Conservation (phyloP, 306 rosid species). For the Ziziphus jujuba region DNA sequence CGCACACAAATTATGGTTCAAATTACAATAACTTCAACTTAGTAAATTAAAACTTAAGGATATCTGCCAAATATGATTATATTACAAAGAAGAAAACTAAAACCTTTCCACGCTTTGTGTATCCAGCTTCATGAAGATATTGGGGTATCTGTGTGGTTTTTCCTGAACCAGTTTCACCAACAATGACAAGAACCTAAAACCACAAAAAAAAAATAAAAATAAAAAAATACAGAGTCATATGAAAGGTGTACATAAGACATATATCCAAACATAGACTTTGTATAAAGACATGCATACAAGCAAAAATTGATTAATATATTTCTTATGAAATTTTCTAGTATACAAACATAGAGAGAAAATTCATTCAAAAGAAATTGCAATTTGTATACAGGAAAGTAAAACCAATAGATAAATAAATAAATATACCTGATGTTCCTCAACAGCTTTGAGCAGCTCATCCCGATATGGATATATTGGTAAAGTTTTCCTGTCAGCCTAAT, state of each 20-base stretch:
- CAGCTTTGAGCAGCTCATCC: constrained; percentile 76
- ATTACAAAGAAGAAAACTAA: constrained; percentile 20
- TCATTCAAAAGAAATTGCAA: background rate
- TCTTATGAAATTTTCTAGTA: background rate
- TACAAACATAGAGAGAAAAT: background rate
- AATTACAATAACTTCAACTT: background rate
- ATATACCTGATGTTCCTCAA: constrained; percentile 74
- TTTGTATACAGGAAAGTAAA: background rate
- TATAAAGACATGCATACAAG: background rate
- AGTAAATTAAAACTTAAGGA: constrained; percentile 1
- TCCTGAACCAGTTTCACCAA: constrained; percentile 99
- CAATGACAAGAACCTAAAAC: constrained; percentile 92
- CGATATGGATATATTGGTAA: constrained; percentile 78
- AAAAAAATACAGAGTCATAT: constrained; percentile 19
- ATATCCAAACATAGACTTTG: background rate
- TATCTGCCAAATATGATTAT: constrained; percentile 15
- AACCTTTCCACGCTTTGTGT: constrained; percentile 90
- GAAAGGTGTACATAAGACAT: constrained; percentile 8
- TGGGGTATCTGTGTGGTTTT: constrained; percentile 97
- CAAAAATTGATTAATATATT: background rate
- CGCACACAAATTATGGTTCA: too few relatives aligned
- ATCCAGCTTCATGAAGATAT: constrained; percentile 96
- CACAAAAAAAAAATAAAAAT: too few relatives aligned
- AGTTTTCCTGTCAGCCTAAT: constrained; percentile 75
- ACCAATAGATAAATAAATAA: background rate